These are phyloP conservation scores for Pseudogymnoascus destructans DNA, from an alignment of 2,329 filamentous ascomycete species.

Conservation along the genomic window DNA sequence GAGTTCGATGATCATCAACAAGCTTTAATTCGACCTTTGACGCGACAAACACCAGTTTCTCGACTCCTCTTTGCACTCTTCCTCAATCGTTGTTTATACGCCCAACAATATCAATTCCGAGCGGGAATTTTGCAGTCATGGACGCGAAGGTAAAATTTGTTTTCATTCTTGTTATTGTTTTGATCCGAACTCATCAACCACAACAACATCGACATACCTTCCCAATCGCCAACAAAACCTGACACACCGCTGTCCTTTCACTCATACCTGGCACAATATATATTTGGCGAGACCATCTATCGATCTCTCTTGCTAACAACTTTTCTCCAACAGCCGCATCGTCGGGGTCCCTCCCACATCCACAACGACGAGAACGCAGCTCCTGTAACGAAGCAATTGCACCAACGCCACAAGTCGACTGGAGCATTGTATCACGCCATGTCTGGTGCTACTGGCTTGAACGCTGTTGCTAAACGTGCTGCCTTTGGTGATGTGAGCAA, in stretches of 20 bases:
- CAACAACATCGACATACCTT: not conserved
- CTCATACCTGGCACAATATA: constrained; percentile 13
- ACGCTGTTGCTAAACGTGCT: constrained; percentile 57
- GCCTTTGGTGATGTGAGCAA: constrained; percentile 79
- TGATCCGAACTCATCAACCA: not conserved
- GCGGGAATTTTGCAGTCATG: constrained; percentile 23
- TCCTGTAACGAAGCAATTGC: constrained; percentile 45
- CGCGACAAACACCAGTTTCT: not conserved
- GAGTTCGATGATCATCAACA: constrained; percentile 4
- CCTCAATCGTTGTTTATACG: not conserved
- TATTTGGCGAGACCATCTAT: not conserved
- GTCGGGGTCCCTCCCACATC: constrained; percentile 45
- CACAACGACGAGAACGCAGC: constrained; percentile 58
- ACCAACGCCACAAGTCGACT: constrained; percentile 74
- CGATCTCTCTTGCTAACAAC: constrained; percentile 18
- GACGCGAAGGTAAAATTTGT: constrained; percentile 30
- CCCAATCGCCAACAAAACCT: not conserved
- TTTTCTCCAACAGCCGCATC: constrained; percentile 47
- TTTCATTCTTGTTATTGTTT: constrained; percentile 8
- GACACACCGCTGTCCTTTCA: constrained; percentile 17
- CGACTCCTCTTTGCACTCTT: not conserved
- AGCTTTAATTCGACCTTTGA: not conserved
- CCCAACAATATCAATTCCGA: not conserved
- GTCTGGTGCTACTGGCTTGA: constrained; percentile 41
- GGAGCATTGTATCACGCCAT: constrained; percentile 42